Evolutionary conservation across 1,139 yeast genomes (phyloP).

Genomic region (Diutina rugosa): DNA sequence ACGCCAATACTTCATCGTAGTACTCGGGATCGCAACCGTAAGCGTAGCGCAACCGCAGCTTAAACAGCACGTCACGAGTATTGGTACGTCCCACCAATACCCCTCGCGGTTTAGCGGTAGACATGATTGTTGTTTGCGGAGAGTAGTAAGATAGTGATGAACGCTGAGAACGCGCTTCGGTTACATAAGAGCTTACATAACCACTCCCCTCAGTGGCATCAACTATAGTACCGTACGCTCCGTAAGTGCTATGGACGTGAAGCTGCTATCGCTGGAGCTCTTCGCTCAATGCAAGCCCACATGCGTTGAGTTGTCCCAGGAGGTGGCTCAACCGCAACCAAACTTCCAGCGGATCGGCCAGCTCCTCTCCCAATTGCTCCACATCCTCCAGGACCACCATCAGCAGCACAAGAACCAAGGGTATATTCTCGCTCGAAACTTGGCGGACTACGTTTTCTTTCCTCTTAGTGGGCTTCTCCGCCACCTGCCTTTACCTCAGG

Average conservation of each 20-base stretch:
- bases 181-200: too few species aligned
- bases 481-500: background rate
- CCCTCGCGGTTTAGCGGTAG: background rate
- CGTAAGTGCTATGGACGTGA: background rate
- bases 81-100: background rate
- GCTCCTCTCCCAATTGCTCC: background rate
- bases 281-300: background rate
- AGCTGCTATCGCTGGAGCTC: background rate
- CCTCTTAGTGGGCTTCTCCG: background rate
- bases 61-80: background rate
- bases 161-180: too few species aligned
- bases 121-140: background rate
- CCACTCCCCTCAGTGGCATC: too few species aligned
- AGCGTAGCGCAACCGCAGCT: background rate
- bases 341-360: background rate
- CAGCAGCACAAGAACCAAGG: background rate
- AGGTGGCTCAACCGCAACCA: background rate
- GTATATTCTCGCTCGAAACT: background rate
- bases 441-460: background rate
- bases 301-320: background rate
- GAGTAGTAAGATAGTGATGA: too few species aligned
- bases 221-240: background rate
- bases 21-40: background rate
- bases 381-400: background rate
- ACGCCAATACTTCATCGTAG: background rate